Base-by-base conservation (phyloP, 208 protist genomes). In the Borovskyia barvae region DNA sequence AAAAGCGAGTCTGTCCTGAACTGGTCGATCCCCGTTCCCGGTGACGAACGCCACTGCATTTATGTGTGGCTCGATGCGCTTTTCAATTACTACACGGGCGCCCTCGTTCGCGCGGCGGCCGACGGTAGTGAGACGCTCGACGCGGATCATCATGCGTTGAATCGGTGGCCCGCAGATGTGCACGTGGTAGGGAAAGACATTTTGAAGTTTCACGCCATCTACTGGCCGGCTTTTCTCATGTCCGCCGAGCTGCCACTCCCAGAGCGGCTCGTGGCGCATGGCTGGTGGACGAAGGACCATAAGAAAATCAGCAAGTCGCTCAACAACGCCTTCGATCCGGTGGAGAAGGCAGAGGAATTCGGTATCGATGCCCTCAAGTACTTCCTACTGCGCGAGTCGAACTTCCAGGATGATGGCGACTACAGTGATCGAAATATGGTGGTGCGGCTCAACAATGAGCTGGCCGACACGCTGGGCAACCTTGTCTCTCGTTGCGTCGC, bases 31-130 rank as follows among this genome's bases (percentile, higher is more conserved):
- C 91, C 85, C 0, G 95, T 99, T n/a, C 98, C 98, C 6, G 71
- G 82, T 25, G 97, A 98, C 62, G 77, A 94, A 24, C 51, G 85
- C 43, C 96, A 98, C 66, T 94, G 90, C 50, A 98, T 99, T 59
- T 99, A 99, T 78, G 99, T 99, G 14, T 99, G 99, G 98, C 87
- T 99, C 1, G 99, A 99, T 72, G 99, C 99, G 0, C 86, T 99
- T 1, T 97, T 95, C 35, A 99, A 99, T 79, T 99, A 99, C 78
- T 85, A 99, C 36, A 99, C 98, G 8, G 91, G 67, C n/a, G 57
- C 88, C 40, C 29, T 75, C 30, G 72, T 75, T 30, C 60, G 65
- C 14, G 47, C 80, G 30, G 64, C 68, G 47, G 62, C 53, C 26
- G 66, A 85, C 48, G 77, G 77, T 33, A 67, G 51, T 22, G 69